Base-by-base conservation (phyloP, 2,329 filamentous ascomycete species). In the Lachnellula hyalina region DNA sequence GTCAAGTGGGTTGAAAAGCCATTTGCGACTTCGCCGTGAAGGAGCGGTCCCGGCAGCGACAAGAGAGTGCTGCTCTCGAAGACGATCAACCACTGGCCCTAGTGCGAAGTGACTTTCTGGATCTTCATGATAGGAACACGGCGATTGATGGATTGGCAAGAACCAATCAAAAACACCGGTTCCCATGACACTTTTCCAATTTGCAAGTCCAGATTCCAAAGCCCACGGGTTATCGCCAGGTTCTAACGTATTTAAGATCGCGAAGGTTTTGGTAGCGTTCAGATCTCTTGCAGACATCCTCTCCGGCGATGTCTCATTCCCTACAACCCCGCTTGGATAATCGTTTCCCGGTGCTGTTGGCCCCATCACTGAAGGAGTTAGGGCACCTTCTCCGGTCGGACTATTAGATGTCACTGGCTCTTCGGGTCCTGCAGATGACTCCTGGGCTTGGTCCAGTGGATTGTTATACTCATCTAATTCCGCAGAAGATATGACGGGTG, bases 191-290 rank as follows among this genome's bases (percentile, higher is more conserved):
- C 86, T 80, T 60, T 83, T 82, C 73, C 91, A 86, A 66, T 97
- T 97, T 28, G 76, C 72, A 58, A 80, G 77, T 8, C 73, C 72
- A 32, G 70, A 74, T 2, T 88, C 89, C 0, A 94, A 74, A 63
- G 96, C 83, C 85, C 90, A 99, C 0, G 90, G 90, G 62, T 96
- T 96, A 63, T 94, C 86, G 9, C 89, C 86, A 0, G 82, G 79
- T 3, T 83, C 75, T 0, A 87, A 11, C 44, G 58, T 89, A 57
- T 82, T 79, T 2, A 96, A 75, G 41, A 97, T 86, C 12, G 89
- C 90, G 68, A 96, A 97, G 11, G 82, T 87, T 28, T 85, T 81
- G 5, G 74, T 77, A 23, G 83, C 81, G 56, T 53, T 58, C 3
- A 54, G 53, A 49, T 67, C 62, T 54, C 67, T 60, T 3, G 58